These are phyloP conservation scores for Pseudovirgaria hyperparasitica DNA, from an alignment of 2,329 filamentous ascomycete genomes.

Conservation along the genomic window DNA sequence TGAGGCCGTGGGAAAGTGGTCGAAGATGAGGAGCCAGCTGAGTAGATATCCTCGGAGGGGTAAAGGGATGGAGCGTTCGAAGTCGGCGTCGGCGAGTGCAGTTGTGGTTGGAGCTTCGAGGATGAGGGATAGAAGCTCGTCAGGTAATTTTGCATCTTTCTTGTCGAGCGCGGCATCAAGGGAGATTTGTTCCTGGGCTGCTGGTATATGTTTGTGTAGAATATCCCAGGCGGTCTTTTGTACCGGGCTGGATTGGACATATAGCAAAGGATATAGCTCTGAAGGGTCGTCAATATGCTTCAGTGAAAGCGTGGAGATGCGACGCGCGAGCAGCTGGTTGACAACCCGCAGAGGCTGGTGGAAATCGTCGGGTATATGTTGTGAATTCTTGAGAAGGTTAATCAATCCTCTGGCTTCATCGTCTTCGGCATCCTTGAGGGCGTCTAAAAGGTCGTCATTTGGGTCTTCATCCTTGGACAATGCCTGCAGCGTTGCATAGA, in stretches of 20 bases:
- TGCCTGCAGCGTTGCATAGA: constrained; percentile 51
- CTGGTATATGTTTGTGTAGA: constrained; percentile 67
- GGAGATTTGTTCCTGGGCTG: constrained; percentile 66
- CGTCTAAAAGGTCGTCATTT: constrained; percentile 78
- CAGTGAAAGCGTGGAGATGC: constrained; percentile 51
- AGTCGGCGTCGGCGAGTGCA: constrained; percentile 50
- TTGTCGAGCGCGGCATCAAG: constrained; percentile 64
- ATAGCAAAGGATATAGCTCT: constrained; percentile 63
- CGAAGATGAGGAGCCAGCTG: constrained; percentile 82
- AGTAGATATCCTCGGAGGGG: constrained; percentile 68
- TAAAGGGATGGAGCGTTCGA: constrained; percentile 53
- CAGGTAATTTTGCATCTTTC: constrained; percentile 59
- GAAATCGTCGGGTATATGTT: constrained; percentile 36
- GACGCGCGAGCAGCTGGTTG: constrained; percentile 59
- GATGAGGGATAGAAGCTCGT: constrained; percentile 73
- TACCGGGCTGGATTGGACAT: constrained; percentile 60
- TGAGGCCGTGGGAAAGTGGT: constrained; percentile 66
- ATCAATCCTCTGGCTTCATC: constrained; percentile 47
- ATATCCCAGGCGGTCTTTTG: constrained; percentile 72
- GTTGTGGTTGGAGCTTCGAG: constrained; percentile 63
- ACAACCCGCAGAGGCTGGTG: constrained; percentile 62
- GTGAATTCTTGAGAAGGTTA: constrained; percentile 45
- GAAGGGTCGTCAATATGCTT: constrained; percentile 49
- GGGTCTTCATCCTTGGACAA: constrained; percentile 46
- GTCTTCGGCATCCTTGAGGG: constrained; percentile 48